Evolutionary conservation across 192 early-diverging fungal genomes (phyloP), one percentile per base, ranked within the genome.

Genomic region (Haplosporangium gracile): DNA sequence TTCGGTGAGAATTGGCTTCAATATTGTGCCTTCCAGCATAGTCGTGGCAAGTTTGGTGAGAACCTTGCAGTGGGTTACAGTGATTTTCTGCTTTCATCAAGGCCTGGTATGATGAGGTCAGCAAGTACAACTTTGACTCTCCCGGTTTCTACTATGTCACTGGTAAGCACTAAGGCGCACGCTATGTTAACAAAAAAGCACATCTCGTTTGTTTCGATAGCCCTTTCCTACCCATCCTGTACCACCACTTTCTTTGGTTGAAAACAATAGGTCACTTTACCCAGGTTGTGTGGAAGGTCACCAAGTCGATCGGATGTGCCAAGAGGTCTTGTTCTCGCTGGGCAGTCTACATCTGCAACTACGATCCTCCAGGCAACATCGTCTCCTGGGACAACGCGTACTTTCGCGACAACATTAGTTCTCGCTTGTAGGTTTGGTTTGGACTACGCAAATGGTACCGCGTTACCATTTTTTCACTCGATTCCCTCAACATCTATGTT

Each of bases 61-160:
- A 91, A 88, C 78, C 47, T 91, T 32, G 90, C 86, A 20, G 74
- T 78, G 38, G 80, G 85, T 9, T 88, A 89, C 72, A 18, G 34
- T 4, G 74, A 69, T 29, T 83, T 78, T 57, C 69, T 0, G n/a
- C 60, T 8, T 81, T 76, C 16, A 65, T 88, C 42, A 47, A 47
- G 22, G 86, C 47, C 22, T 89, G 90, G 88, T 91, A 89, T 65
- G 57, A 69, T 38, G 90, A 91, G 47, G 76, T 36, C 36, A 72
- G 73, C n/a, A 0, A 71, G 6, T 91, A 91, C 74, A 42, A 86
- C 72, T 91, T 72, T 73, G 69, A 72, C 29, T 55, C 79, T 0
- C 86, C 88, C 60, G 85, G 90, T 0, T 87, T 85, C 39, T 16
- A 47, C 32, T 18, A 0, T 2, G 18, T 32, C 2, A 90, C 87